These are phyloP conservation scores for Salvia rosmarinus DNA, from an alignment of 257 asterid species.

Conservation along the genomic window DNA sequence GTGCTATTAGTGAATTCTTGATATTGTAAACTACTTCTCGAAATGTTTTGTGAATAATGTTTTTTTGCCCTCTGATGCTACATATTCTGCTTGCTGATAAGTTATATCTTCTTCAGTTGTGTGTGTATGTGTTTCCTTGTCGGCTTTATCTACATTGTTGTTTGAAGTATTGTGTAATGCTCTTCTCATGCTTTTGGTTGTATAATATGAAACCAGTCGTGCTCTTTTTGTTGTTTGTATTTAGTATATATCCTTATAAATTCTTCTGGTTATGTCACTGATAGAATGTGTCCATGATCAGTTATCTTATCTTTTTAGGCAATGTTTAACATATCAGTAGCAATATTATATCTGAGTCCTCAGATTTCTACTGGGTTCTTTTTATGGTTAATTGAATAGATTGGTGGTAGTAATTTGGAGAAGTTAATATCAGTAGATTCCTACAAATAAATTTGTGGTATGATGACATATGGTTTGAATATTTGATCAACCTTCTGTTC, in stretches of 20 bases:
- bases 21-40: not conserved
- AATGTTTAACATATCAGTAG: not conserved
- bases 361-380: not conserved
- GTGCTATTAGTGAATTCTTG: not conserved
- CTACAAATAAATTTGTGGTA: not conserved
- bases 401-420: conserved; percentile 20
- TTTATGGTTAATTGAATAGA: conserved; percentile 6
- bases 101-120: not conserved
- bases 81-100: not conserved
- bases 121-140: not conserved
- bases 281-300: not conserved
- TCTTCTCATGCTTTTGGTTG: conserved; percentile 24
- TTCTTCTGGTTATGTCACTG: not conserved
- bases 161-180: not conserved
- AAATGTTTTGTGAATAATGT: not conserved
- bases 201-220: not conserved
- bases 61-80: conserved; percentile 6
- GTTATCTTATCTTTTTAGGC: conserved; percentile 17
- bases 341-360: not conserved
- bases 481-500: conserved; percentile 8
- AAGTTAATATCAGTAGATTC: not conserved
- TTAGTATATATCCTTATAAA: not conserved
- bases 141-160: not conserved
- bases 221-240: not conserved
- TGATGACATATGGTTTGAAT: not conserved